Base-by-base conservation (phyloP, 345 rosid genomes). In the Moringa oleifera region DNA sequence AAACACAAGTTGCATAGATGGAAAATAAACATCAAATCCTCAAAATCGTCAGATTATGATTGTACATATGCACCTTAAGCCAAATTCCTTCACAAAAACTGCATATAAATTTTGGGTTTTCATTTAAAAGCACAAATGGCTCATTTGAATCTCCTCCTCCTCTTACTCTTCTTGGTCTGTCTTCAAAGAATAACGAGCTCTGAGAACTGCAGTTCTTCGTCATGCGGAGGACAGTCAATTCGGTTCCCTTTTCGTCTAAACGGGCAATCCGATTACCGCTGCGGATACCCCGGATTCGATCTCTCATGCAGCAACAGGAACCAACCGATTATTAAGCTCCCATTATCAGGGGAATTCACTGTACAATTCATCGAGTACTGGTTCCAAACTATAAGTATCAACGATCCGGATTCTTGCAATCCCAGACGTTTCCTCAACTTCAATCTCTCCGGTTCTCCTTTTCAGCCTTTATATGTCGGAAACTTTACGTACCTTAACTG, bases 211-310 rank as follows among this genome's bases (percentile, higher is more conserved):
- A 37, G 18, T 0, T 17, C 6, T 28, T 28, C 33, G 20, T 24
- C 51, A 22, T 19, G 63, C 0, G 62, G 63, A 37, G 18, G 11
- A 15, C 55, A 55, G n/a, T n/a, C n/a, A 20, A 19, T 84, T 11
- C 67, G 72, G 0, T 84, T 81, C 70, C 86, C 90, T 17, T 84
- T 81, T 74, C 54, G 67, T 37, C 36, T 74, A 17, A 20, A 1
- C 50, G 16, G 1, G 11, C 13, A 25, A 10, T 55, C 36, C 15
- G 5, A 56, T 64, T 55, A 20, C 5, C 25, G 23, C 17, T 53
- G 72, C 15, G 67, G 79, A 51, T 81, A 67, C 57, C 84, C 80
- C 0, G 79, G 77, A 6, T 83, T 81, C 53, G 57, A 62, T 18
- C 78, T 86, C 53, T 68, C 77, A 6, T 83, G 87, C 77, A 63